phyloP scores from a whole-genome alignment of 768 basidiomycete species.

The Tylopilus sp. region DNA sequence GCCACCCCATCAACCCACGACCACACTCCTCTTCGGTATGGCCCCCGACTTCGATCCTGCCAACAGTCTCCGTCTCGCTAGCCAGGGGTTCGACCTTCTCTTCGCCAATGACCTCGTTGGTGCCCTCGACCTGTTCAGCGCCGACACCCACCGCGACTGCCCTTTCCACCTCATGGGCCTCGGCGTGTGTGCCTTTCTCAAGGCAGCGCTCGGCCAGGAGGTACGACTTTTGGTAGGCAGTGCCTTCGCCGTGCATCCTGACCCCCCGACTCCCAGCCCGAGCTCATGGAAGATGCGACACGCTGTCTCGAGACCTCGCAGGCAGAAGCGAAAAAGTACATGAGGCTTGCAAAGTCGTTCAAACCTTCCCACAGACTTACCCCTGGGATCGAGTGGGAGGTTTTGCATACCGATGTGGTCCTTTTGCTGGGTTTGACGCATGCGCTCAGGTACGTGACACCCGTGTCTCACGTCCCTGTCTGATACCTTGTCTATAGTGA shows the following conservation, averaged over 20 bases:
- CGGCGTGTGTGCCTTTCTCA: slow-evolving; percentile 69
- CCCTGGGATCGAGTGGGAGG: slow-evolving; percentile 72
- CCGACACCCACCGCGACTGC: slow-evolving; percentile 36
- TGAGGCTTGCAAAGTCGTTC: slow-evolving; percentile 35
- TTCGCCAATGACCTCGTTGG: slow-evolving; percentile 64
- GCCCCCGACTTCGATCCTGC: slow-evolving; percentile 21
- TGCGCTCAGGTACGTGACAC: slow-evolving; percentile 53
- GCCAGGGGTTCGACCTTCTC: slow-evolving; percentile 61
- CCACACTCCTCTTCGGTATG: slow-evolving; percentile 1
- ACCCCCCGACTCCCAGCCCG: slow-evolving; percentile 37
- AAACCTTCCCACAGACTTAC: slow-evolving; percentile 42
- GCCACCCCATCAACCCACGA: not conserved
- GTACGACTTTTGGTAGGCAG: slow-evolving; percentile 26
- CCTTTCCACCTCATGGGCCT: slow-evolving; percentile 73
- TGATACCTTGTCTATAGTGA: slow-evolving; percentile 43
- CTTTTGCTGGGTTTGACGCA: slow-evolving; percentile 69
- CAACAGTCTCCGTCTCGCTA: slow-evolving; percentile 33
- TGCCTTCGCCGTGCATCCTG: not conserved
- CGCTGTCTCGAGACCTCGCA: slow-evolving; percentile 55
- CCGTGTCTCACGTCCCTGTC: not conserved
- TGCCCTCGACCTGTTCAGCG: slow-evolving; percentile 48
- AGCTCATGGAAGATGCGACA: slow-evolving; percentile 61
- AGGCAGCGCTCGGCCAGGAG: slow-evolving; percentile 83
- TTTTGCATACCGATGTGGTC: slow-evolving; percentile 69
- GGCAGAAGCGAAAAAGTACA: slow-evolving; percentile 54